These are phyloP conservation scores for Stephanodiscus minutulus DNA, from an alignment of 108 stramenopile genomes.

Conservation along the genomic window DNA sequence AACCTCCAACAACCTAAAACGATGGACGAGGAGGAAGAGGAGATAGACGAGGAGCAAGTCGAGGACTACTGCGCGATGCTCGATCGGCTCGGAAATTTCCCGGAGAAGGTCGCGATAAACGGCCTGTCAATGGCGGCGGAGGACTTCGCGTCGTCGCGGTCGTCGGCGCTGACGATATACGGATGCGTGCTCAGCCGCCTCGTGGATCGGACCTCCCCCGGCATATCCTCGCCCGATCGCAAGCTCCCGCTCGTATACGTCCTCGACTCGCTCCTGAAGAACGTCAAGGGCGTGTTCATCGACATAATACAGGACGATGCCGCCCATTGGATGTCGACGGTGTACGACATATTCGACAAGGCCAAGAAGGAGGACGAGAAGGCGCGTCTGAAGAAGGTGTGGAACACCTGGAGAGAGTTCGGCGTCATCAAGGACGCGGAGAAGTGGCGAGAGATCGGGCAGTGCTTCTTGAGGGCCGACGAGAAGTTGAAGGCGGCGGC, in stretches of 20 bases:
- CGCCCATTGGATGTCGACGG: conserved; percentile 63
- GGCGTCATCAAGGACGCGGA: conserved; percentile 52
- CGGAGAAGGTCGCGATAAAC: conserved; percentile 85
- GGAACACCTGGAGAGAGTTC: conserved; percentile 78
- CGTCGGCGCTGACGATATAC: conserved; percentile 64
- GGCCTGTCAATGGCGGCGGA: conserved; percentile 83
- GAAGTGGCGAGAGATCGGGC: conserved; percentile 68
- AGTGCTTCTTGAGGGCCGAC: conserved; percentile 58
- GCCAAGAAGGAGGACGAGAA: conserved; percentile 44
- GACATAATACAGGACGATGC: conserved; percentile 74
- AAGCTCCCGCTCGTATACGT: conserved; percentile 80
- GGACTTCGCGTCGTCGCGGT: conserved; percentile 62
- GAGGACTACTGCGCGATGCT: conserved; percentile 79
- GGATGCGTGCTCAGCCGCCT: conserved; percentile 65
- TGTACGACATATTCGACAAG: conserved; percentile 59
- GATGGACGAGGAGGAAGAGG: conserved; percentile 49
- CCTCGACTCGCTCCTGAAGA: conserved; percentile 82
- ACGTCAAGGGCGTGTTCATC: conserved; percentile 74
- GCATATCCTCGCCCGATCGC: conserved; percentile 43
- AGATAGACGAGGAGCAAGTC: conserved; percentile 79
- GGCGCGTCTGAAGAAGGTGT: conserved; percentile 71
- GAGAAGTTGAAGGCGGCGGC: conserved; percentile 12
- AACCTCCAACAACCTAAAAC: background rate
- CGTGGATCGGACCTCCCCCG: conserved; percentile 27
- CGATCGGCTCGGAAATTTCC: conserved; percentile 66